phyloP scores from a whole-genome alignment of 345 rosid species.

The Viola odorata region DNA sequence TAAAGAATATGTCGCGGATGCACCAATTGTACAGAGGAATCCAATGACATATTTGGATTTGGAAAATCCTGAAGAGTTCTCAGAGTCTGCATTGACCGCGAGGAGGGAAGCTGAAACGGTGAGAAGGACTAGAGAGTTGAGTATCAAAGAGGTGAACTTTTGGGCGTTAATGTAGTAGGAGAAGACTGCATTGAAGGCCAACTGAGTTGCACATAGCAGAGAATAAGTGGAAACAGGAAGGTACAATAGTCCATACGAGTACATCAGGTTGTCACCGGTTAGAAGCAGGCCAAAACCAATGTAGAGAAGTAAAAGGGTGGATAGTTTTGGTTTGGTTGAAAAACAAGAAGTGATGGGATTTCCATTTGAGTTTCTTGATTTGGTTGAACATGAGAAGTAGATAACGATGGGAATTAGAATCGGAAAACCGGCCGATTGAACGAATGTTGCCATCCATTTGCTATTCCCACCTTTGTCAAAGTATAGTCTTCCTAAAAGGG shows the following conservation, averaged over 20 bases:
- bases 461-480: slow-evolving; percentile 58
- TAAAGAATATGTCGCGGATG: slow-evolving; percentile 41
- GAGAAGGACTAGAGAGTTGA: slow-evolving; percentile 48
- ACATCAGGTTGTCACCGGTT: slow-evolving; percentile 46
- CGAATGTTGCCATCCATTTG: slow-evolving; percentile 63
- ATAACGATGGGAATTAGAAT: slow-evolving; percentile 34
- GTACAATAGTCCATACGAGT: slow-evolving; percentile 47
- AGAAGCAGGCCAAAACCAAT: slow-evolving; percentile 35
- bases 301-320: slow-evolving; percentile 28
- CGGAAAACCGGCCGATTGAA: slow-evolving; percentile 59
- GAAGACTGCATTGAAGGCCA: slow-evolving; percentile 52
- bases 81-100: slow-evolving; percentile 39
- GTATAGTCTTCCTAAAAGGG: slow-evolving; percentile 45
- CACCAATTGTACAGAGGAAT: slow-evolving; percentile 39
- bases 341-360: not conserved
- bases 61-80: slow-evolving; percentile 15
- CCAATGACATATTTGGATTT: slow-evolving; percentile 35
- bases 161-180: slow-evolving; percentile 48
- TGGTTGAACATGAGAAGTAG: slow-evolving; percentile 22
- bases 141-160: slow-evolving; percentile 39
- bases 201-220: slow-evolving; percentile 42
- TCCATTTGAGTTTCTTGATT: not conserved
- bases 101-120: slow-evolving; percentile 47
- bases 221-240: slow-evolving; percentile 59
- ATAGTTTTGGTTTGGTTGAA: slow-evolving; percentile 11